These are phyloP conservation scores for Colletotrichum tropicicola DNA, from an alignment of 2,329 filamentous ascomycete species.

Conservation along the genomic window DNA sequence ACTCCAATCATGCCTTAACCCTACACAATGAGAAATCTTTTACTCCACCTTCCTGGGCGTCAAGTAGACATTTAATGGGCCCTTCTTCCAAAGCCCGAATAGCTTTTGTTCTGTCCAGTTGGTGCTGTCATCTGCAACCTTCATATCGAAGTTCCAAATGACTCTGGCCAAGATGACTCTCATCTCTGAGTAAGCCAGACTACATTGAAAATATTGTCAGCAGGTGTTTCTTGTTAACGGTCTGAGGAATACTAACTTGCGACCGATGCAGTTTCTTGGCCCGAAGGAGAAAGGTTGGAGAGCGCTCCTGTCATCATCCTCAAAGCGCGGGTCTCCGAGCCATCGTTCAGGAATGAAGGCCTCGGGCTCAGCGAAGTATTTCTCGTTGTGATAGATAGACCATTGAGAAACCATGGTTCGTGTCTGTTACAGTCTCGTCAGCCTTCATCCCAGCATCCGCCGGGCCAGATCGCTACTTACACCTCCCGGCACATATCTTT, in stretches of 20 bases:
- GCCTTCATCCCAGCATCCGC: not conserved
- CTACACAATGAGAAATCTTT: too few relatives aligned
- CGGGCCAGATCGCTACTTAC: conserved; percentile 37
- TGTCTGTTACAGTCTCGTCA: not conserved
- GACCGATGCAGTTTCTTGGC: conserved; percentile 59
- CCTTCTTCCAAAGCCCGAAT: conserved; percentile 18
- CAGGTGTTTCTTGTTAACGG: not conserved
- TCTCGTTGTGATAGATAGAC: conserved; percentile 22
- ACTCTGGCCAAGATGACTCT: conserved; percentile 54
- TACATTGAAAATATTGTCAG: not conserved
- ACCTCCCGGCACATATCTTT: conserved; percentile 41
- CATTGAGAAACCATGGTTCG: conserved; percentile 49
- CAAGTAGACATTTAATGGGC: conserved; percentile 14
- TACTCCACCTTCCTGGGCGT: not conserved
- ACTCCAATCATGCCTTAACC: too few relatives aligned
- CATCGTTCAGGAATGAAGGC: conserved; percentile 54
- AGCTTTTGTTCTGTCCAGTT: conserved; percentile 44
- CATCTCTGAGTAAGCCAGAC: conserved; percentile 58
- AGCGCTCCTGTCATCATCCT: conserved; percentile 40
- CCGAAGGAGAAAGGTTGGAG: conserved; percentile 59
- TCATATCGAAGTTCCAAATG: conserved; percentile 56
- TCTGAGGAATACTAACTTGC: conserved; percentile 45
- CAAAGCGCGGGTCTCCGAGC: conserved; percentile 35
- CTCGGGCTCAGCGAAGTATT: conserved; percentile 53
- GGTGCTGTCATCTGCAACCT: conserved; percentile 42